Percentiles rank a stretch among this genome's conserved stretches.
These are phyloP conservation scores for Yamadazyma nakazawae DNA, from an alignment of 805 yeast species.

Conservation along the genomic window DNA sequence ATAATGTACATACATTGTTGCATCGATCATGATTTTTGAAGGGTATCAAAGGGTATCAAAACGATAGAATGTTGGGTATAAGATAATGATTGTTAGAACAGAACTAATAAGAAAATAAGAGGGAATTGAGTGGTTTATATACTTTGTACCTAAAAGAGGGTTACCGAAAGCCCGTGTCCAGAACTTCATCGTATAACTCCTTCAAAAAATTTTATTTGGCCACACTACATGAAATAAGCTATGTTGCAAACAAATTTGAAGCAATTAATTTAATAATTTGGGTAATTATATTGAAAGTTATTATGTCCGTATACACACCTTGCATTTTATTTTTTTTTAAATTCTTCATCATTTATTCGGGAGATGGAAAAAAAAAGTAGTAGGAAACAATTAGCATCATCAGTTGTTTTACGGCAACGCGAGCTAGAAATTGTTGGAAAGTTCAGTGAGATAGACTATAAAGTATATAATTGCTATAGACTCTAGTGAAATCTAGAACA, in stretches of 20 bases:
- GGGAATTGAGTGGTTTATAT: conserved; percentile 3
- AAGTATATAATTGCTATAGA: neutral
- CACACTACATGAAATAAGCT: neutral
- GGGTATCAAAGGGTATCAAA: conserved; percentile 10
- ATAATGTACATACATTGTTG: conserved; percentile 9
- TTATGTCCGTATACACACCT: conserved; percentile 5
- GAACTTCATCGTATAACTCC: conserved; percentile 2
- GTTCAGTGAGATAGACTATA: neutral
- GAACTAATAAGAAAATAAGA: neutral
- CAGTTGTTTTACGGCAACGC: conserved; percentile 2
- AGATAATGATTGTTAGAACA: neutral
- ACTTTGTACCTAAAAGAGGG: neutral
- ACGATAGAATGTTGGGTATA: conserved; percentile 10
- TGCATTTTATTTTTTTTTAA: conserved; percentile 2
- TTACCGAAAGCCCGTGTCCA: neutral
- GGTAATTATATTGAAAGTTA: conserved; percentile 3
- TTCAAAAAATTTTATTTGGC: neutral
- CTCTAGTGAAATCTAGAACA: neutral
- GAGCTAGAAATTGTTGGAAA: neutral
- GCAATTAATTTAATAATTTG: conserved; percentile 8
- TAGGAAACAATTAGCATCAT: neutral
- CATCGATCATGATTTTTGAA: conserved; percentile 11
- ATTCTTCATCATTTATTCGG: neutral
- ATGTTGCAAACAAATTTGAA: conserved; percentile 4
- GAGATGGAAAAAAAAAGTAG: neutral